Evolutionary conservation across 805 yeast species (phyloP), one percentile per base, ranked within the genome.

Genomic region (Pichia californica): DNA sequence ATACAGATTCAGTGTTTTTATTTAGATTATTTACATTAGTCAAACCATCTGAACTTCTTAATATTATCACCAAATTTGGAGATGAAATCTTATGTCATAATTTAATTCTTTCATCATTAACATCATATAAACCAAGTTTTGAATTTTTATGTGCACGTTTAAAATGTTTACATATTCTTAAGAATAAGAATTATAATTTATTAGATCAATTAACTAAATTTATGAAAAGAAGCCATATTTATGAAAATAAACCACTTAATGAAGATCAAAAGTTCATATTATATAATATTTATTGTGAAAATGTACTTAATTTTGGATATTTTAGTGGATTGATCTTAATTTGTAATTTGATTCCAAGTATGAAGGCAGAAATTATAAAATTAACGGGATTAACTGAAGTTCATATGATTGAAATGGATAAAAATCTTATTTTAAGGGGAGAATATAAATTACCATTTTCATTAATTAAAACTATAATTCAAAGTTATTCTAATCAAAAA

Each of bases 321-420:
- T 31, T 37, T 7, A 5, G 7, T 14, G 45, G 45, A 5, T 13
- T 38, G 10, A 7, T 19, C 3, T 9, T 36, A n/a, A 35, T 41
- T 11, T 30, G 31, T 14, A 7, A 20, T 6, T 38, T 43, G n/a
- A 29, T 43, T 15, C 46, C 46, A 13, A 19, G 32, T 20, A 38
- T 19, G 7, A 38, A 25, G 10, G 16, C 26, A 16, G 7, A 37
- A 3, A 14, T 42, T 6, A 15, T 32, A 0, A 36, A 19, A 21
- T 7, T 33, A 3, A n/a, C 41, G 4, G 45, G 45, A 18, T 23
- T 42, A 21, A n/a, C 35, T 5, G 44, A 36, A 19, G 18, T 31
- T 7, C 13, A 25, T 13, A 7, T 36, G 5, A 4, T 3, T 28
- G 15, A 34, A 13, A 8, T 16, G 1, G 10, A 31, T 9, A 25